A percentile compares a stretch with the other conserved stretches of the same genome.
phyloP scores from a whole-genome alignment of 768 basidiomycete species.

The Russula dissimulans region DNA sequence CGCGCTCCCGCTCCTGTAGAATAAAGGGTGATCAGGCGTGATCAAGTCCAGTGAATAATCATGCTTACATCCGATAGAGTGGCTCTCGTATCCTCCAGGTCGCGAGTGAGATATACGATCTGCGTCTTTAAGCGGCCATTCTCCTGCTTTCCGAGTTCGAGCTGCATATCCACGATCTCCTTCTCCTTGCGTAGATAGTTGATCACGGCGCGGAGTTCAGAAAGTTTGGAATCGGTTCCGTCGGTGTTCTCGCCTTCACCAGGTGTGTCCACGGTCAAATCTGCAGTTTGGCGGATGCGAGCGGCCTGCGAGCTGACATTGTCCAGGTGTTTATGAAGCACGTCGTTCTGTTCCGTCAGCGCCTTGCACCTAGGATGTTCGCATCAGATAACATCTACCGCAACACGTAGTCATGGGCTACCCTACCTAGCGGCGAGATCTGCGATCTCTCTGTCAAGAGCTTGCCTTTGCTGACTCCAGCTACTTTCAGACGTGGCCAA shows the following conservation, averaged over 20 bases:
- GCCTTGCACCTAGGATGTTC: constrained; percentile 50
- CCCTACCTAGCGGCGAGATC: constrained; percentile 63
- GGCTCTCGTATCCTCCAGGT: constrained; percentile 57
- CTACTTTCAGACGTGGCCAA: constrained; percentile 61
- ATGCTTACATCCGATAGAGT: constrained; percentile 58
- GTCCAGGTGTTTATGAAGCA: constrained; percentile 78
- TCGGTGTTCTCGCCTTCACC: constrained; percentile 39
- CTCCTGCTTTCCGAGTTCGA: constrained; percentile 75
- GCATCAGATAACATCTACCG: background rate
- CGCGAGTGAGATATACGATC: constrained; percentile 62
- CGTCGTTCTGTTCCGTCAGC: constrained; percentile 61
- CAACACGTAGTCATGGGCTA: background rate
- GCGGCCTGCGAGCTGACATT: constrained; percentile 74
- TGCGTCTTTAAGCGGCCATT: constrained; percentile 64
- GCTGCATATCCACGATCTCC: constrained; percentile 82
- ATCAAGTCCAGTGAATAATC: background rate
- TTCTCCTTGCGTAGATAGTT: constrained; percentile 83
- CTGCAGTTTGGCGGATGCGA: constrained; percentile 65
- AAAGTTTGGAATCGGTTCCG: constrained; percentile 52
- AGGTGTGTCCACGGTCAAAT: constrained; percentile 33
- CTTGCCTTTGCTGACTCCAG: constrained; percentile 72
- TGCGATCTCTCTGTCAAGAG: constrained; percentile 66
- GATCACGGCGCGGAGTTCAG: constrained; percentile 70
- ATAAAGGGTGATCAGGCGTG: background rate
- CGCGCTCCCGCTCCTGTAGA: constrained; percentile 69